Evolutionary conservation across 2,329 filamentous ascomycete genomes (phyloP), one percentile per base, ranked within the genome.

Genomic region (Ascochyta lentis): DNA sequence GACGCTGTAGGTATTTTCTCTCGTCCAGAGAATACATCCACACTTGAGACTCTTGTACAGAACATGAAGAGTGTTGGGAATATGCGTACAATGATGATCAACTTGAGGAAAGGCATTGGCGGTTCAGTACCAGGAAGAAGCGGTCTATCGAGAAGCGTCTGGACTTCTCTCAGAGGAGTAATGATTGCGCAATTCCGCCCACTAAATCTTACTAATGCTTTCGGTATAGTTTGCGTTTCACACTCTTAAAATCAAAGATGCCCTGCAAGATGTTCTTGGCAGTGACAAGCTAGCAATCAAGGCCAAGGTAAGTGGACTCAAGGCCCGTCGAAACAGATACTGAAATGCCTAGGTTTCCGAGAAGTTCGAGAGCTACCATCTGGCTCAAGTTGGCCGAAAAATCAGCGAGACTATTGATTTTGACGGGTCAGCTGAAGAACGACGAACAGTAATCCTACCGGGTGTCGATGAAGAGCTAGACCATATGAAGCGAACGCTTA

Each of bases 371-470:
- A 79, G 81, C 22, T 75, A 78, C 22, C 79, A 83, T 6, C 76
- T 96, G 3, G 83, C 86, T 27, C 79, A 83, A 37, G 79, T 96
- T 33, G 91, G 91, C 5, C 83, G 86, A 49, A 80, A 86, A 54
- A 89, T 98, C 47, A 84, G 85, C 38, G 84, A 88, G 49, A 89
- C 87, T 13, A 82, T 85, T 60, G 92, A 97, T 70, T 93, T 97
- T 64, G 84, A 92, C 29, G 83, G 86, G 55, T 94, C 91, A 0
- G 86, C 86, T 52, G 82, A 87, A 43, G 85, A 89, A 60, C 84
- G 86, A 52, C 86, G 90, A 23, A 90, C 89, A 1, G 86, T 91
- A 2, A 87, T 99, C 12, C 85, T 84, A 45, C 76, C 83, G 19
- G 90, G 91, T 0, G 77, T 96, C 13, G 89, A 95, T 68, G 75